Evolutionary conservation across 2,329 filamentous ascomycete genomes (phyloP).

Genomic region (Lachnellula occidentalis): DNA sequence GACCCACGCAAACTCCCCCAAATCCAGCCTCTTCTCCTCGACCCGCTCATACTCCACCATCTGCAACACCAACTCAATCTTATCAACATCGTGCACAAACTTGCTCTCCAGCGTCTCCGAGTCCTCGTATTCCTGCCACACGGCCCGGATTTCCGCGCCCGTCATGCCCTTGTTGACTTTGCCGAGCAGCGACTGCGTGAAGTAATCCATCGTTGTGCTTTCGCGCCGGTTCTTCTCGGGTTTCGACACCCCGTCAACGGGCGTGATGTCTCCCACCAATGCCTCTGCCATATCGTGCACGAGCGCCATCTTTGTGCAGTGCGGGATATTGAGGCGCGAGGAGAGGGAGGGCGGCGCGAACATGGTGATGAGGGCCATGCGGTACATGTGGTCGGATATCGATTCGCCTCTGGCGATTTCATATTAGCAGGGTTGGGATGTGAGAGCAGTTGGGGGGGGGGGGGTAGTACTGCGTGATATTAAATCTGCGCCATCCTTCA

Average conservation of each 20-base stretch:
- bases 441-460: neutral
- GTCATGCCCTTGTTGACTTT: conserved; percentile 65
- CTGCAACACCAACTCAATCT: conserved; percentile 90
- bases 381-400: conserved; percentile 98
- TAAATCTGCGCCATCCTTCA: conserved; percentile 91
- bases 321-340: conserved; percentile 65
- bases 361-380: conserved; percentile 96
- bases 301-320: conserved; percentile 92
- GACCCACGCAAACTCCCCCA: conserved; percentile 84
- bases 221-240: conserved; percentile 85
- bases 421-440: neutral
- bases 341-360: conserved; percentile 73
- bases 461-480: conserved; percentile 51
- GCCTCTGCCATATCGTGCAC: conserved; percentile 97
- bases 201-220: conserved; percentile 85
- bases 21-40: conserved; percentile 59
- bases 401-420: conserved; percentile 63
- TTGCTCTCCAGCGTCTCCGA: conserved; percentile 74
- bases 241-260: conserved; percentile 80
- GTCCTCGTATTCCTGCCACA: conserved; percentile 97
- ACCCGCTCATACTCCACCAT: conserved; percentile 93
- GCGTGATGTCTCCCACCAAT: conserved; percentile 94
- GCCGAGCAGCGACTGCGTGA: conserved; percentile 64
- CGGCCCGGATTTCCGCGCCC: conserved; percentile 64
- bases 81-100: conserved; percentile 96